phyloP scores from a whole-genome alignment of 306 rosid species.

The Herpetospermum pedunculosum region DNA sequence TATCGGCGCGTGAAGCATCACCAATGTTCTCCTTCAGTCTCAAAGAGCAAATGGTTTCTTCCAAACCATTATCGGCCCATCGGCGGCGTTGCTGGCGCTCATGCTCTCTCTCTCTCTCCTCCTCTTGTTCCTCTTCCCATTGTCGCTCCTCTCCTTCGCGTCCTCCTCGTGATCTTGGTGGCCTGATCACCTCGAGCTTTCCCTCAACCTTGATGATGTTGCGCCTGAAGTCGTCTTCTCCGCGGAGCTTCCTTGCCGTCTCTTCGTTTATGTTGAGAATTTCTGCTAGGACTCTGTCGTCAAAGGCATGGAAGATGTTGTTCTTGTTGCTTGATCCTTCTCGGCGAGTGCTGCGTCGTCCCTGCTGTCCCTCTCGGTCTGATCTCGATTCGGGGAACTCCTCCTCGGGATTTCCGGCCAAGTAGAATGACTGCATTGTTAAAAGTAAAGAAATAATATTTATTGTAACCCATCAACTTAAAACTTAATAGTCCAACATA shows the following conservation, averaged over 20 bases:
- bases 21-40: slow-evolving; percentile 28
- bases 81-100: not conserved
- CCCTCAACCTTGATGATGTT: slow-evolving; percentile 30
- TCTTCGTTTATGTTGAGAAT: slow-evolving; percentile 21
- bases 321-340: slow-evolving; percentile 26
- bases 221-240: slow-evolving; percentile 16
- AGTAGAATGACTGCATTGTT: slow-evolving; percentile 34
- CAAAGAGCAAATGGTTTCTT: slow-evolving; percentile 22
- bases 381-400: slow-evolving; percentile 19
- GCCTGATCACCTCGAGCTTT: slow-evolving; percentile 22
- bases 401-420: slow-evolving; percentile 43
- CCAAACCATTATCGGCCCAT: slow-evolving; percentile 10
- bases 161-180: slow-evolving; percentile 12
- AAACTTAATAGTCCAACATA: too few species aligned
- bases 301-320: slow-evolving; percentile 39
- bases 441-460: not conserved
- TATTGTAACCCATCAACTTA: not conserved
- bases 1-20: slow-evolving; percentile 17
- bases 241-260: slow-evolving; percentile 19
- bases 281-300: slow-evolving; percentile 18
- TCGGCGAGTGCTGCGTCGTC: not conserved
- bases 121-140: slow-evolving; percentile 3
- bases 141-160: not conserved
- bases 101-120: not conserved
- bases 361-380: not conserved